Base-by-base conservation (phyloP, 2,329 filamentous ascomycete species). In the Neonectria coccinea region DNA sequence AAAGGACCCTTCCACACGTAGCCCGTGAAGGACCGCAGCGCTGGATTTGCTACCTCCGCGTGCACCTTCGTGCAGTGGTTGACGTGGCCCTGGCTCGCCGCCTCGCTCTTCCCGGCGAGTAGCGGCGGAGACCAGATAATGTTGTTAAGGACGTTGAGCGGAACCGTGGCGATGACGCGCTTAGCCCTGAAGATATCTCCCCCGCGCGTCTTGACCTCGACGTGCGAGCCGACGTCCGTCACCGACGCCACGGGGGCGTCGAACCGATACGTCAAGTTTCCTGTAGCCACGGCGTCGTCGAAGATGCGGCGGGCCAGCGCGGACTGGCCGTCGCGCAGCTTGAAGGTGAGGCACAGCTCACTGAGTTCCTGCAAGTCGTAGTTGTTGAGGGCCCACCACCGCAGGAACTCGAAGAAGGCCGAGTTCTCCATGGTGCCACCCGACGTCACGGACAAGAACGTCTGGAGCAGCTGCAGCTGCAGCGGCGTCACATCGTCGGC, bases 31-130 rank as follows among this genome's bases (percentile, higher is more conserved):
- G 63, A 65, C 5, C 58, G 59, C 8, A 62, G 29, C 1, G 5
- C 50, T 11, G 59, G 59, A 47, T 56, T 59, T n/a, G 63, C 58
- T 5, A 65, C 63, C n/a, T 65, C 63, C 29, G 54, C 58, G 50
- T 65, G 63, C 10, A 65, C 58, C 48, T 62, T 65, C 1, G 58
- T 65, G 63, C 58, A 62, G 44, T 55, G 59, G 59, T 65, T 65
- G 48, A 65, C 58, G 27, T 65, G 58, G 33, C 63, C 63, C 25
- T 50, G 54, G 7, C 47, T 39, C 1, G 58, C 44, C 4, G 59
- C 63, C 33, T 58, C 54, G 16, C 42, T 42, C 59, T 65, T 65
- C 6, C 54, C 55, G 18, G 54, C 20, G 7, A 56, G 63, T 39
- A 65, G 36, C 4, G 59, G 63, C 3, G 63, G 63, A 9, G 54